A percentile compares a stretch with the other conserved stretches of the same genome.
Conservation (phyloP, 768 basidiomycete genomes). For the Phlegmacium glaucopus region DNA sequence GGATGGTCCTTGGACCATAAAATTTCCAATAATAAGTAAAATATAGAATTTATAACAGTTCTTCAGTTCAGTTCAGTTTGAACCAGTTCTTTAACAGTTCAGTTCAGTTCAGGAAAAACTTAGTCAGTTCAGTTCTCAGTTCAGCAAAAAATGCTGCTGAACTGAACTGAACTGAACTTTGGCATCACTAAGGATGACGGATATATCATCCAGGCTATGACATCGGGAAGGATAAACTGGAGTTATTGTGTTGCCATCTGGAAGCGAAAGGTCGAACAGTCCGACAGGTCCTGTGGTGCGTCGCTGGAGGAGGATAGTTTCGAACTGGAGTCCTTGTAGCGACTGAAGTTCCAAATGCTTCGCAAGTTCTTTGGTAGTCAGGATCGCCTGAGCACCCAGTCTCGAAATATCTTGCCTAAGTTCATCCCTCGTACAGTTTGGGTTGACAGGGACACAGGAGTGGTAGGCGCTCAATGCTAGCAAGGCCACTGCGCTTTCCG, state of each 20-base stretch:
- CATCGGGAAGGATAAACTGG: constrained; percentile 23
- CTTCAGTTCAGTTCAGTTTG: no score
- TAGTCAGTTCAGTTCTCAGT: no score
- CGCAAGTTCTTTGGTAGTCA: constrained; percentile 38
- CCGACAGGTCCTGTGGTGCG: constrained; percentile 34
- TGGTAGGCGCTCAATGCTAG: constrained; percentile 40
- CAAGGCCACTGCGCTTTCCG: constrained; percentile 45
- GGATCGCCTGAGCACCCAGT: constrained; percentile 35
- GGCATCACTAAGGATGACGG: no score
- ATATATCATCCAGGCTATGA: constrained; percentile 41
- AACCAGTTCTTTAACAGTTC: no score
- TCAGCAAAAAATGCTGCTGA: no score
- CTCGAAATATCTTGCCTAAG: constrained; percentile 39
- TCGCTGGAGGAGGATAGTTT: constrained; percentile 34
- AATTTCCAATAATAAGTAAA: no score
- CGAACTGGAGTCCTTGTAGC: constrained; percentile 33
- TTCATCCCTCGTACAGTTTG: constrained; percentile 41
- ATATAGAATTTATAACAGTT: no score
- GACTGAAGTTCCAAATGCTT: constrained; percentile 33
- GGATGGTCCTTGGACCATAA: no score
- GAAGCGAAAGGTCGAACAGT: constrained; percentile 35
- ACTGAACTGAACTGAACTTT: no score
- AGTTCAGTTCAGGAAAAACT: no score
- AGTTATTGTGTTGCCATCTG: constrained; percentile 11
- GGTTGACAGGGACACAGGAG: constrained; percentile 45